These are phyloP conservation scores for Fusarium drepaniforme DNA, from an alignment of 2,329 filamentous ascomycete species.

Conservation along the genomic window DNA sequence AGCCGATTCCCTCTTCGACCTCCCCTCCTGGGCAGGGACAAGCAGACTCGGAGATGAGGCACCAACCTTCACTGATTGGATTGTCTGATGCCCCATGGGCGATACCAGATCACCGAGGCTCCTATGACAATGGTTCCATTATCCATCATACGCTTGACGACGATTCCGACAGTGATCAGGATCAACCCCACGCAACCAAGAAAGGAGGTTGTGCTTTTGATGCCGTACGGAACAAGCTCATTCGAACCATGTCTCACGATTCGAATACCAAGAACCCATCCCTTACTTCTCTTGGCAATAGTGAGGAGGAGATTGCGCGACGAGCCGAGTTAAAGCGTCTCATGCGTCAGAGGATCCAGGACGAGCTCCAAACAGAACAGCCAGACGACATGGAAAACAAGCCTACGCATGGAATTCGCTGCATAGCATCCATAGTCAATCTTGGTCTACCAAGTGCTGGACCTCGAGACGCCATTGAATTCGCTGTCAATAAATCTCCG, in stretches of 20 bases:
- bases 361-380: constrained; percentile 65
- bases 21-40: background rate
- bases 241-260: constrained; percentile 61
- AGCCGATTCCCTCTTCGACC: background rate
- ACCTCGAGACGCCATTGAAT: constrained; percentile 64
- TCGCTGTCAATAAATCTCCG: constrained; percentile 43
- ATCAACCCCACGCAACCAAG: constrained; percentile 32
- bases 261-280: constrained; percentile 55
- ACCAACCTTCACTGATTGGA: constrained; percentile 21
- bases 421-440: constrained; percentile 45
- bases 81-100: constrained; percentile 28
- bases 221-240: constrained; percentile 58
- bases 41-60: background rate
- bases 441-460: constrained; percentile 51
- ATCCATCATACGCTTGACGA: constrained; percentile 48
- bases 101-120: constrained; percentile 6
- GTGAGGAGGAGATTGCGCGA: constrained; percentile 65
- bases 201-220: constrained; percentile 57
- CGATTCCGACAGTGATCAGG: constrained; percentile 57
- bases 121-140: constrained; percentile 5
- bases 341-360: constrained; percentile 68
- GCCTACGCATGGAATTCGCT: constrained; percentile 42
- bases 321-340: constrained; percentile 68
- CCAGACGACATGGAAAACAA: constrained; percentile 47
- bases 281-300: constrained; percentile 57